Conservation (phyloP, 148 eudicot species). For the Suaeda aralocaspica region DNA sequence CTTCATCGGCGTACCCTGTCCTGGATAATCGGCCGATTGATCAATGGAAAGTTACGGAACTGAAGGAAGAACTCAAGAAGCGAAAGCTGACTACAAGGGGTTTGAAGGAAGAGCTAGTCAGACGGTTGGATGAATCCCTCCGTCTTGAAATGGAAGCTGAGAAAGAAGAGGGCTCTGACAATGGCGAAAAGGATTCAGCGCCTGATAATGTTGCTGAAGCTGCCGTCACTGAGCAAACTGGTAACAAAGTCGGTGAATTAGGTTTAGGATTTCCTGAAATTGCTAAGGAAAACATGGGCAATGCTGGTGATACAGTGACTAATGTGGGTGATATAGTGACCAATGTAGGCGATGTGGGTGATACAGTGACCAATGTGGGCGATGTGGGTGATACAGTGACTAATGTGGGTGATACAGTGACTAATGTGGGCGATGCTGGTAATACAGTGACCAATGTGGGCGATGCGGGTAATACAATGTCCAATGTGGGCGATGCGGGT, state of each 20-base stretch:
- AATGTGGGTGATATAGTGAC: not conserved
- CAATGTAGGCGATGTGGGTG: too few species aligned
- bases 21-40: conserved; percentile 77
- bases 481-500: not conserved
- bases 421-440: too few species aligned
- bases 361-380: too few species aligned
- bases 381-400: too few species aligned
- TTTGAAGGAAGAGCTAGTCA: conserved; percentile 75
- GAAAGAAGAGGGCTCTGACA: conserved; percentile 22
- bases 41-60: conserved; percentile 87
- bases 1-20: conserved; percentile 51
- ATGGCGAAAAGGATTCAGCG: conserved; percentile 24
- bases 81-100: conserved; percentile 69
- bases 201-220: conserved; percentile 19
- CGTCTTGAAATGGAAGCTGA: conserved; percentile 45
- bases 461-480: not conserved
- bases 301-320: conserved; percentile 18
- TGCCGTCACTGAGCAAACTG: conserved; percentile 5
- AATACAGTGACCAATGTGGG: too few species aligned
- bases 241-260: not conserved
- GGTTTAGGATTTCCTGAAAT: not conserved
- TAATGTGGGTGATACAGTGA: too few species aligned
- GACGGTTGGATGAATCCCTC: conserved; percentile 64
- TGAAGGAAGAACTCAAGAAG: conserved; percentile 86
- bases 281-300: conserved; percentile 15